phyloP scores from a whole-genome alignment of 768 basidiomycete species.

The Phylloporus sp. region DNA sequence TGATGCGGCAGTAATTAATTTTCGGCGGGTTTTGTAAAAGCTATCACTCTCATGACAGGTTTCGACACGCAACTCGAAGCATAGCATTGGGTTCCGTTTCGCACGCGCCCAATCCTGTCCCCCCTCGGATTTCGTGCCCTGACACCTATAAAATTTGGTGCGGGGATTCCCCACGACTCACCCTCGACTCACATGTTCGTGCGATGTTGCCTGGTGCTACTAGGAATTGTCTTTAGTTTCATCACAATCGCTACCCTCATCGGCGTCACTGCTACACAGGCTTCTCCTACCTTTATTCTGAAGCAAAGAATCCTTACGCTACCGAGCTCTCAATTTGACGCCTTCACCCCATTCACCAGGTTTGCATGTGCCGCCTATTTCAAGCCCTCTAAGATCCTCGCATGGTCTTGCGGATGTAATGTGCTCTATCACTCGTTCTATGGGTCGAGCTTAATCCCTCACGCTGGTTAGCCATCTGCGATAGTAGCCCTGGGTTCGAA shows the following conservation, averaged over 20 bases:
- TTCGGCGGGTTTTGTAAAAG: too few relatives aligned
- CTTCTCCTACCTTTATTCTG: slow-evolving; percentile 20
- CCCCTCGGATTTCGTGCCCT: neutral
- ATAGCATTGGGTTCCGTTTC: too few relatives aligned
- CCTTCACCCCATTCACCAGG: slow-evolving; percentile 43
- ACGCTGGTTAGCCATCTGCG: slow-evolving; percentile 33
- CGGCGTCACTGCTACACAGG: slow-evolving; percentile 1
- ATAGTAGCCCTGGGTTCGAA: slow-evolving; percentile 38
- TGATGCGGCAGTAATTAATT: too few relatives aligned
- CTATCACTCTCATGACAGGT: too few relatives aligned
- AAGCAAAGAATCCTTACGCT: slow-evolving; percentile 37
- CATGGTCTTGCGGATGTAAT: slow-evolving; percentile 51
- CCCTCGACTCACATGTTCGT: neutral
- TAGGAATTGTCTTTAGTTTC: slow-evolving; percentile 25
- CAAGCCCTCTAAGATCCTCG: slow-evolving; percentile 30
- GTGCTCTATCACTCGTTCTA: neutral
- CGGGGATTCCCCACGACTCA: neutral
- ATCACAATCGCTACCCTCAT: slow-evolving; percentile 8
- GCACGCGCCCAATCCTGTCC: too few relatives aligned
- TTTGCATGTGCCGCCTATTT: slow-evolving; percentile 51
- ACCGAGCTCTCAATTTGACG: slow-evolving; percentile 34
- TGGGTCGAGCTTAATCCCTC: neutral
- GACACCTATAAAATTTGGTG: neutral
- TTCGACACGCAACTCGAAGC: too few relatives aligned
- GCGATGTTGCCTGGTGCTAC: neutral